phyloP scores from a whole-genome alignment of 2,329 filamentous ascomycete species.

The Ophiocordyceps camponoti-saundersi region DNA sequence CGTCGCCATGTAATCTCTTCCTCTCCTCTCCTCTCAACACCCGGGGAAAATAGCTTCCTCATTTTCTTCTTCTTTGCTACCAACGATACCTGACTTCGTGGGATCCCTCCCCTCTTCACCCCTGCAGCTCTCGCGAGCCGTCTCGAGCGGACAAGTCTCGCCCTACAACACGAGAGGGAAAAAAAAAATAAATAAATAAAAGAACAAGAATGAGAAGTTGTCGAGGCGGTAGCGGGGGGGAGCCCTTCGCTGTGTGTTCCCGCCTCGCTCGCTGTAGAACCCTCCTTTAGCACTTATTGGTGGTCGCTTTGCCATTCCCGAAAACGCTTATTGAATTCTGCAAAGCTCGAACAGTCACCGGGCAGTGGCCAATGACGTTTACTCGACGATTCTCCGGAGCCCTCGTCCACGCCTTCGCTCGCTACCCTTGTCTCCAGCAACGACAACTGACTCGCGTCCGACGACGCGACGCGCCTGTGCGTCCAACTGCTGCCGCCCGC shows the following conservation, averaged over 20 bases:
- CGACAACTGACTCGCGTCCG: neutral
- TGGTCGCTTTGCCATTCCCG: too few species aligned
- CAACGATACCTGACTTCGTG: neutral
- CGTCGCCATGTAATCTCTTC: too few species aligned
- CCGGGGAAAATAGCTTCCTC: neutral
- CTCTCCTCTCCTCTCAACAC: neutral
- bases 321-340: too few species aligned
- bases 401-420: neutral
- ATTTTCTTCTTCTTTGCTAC: neutral
- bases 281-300: too few species aligned
- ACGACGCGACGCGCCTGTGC: neutral
- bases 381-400: neutral
- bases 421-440: neutral
- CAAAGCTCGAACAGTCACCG: too few species aligned
- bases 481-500: neutral
- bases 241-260: too few species aligned
- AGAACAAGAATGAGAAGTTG: too few species aligned
- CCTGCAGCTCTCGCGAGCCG: neutral
- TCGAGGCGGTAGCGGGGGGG: too few species aligned
- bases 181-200: too few species aligned
- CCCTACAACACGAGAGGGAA: too few species aligned
- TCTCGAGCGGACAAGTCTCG: neutral
- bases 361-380: neutral
- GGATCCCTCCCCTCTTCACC: neutral
- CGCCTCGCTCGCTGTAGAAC: too few species aligned